Conservation (phyloP, 768 basidiomycete genomes). For the Mycena galericulata region DNA sequence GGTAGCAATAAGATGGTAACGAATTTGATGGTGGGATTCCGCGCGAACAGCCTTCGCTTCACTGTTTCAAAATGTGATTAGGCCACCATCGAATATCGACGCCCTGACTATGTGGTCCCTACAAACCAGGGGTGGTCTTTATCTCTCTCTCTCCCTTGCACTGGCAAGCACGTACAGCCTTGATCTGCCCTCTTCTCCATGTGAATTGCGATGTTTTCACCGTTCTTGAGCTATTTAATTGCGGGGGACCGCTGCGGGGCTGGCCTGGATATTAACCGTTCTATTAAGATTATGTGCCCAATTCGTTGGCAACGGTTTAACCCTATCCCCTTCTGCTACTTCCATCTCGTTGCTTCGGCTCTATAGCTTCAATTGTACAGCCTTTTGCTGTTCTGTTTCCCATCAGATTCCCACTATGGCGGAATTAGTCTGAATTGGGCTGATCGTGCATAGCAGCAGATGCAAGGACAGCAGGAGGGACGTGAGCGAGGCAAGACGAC, state of each 20-base stretch:
- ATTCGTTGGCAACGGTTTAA: conserved; percentile 4
- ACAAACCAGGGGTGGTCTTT: conserved; percentile 10
- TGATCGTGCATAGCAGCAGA: conserved; percentile 6
- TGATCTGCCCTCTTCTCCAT: too few relatives aligned
- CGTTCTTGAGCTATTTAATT: conserved; percentile 8
- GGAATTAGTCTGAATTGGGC: conserved; percentile 4
- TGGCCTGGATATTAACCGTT: conserved; percentile 11
- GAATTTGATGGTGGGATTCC: conserved; percentile 10
- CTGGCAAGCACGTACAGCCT: too few relatives aligned
- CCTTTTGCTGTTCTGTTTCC: not conserved
- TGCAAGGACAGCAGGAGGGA: too few relatives aligned
- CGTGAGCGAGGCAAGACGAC: too few relatives aligned
- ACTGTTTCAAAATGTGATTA: conserved; percentile 5
- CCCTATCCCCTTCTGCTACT: conserved; percentile 14
- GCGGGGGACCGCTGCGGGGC: not conserved
- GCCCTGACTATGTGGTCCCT: conserved; percentile 1
- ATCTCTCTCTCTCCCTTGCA: too few relatives aligned
- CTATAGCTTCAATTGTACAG: not conserved
- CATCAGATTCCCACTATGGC: conserved; percentile 1
- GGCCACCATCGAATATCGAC: conserved; percentile 3
- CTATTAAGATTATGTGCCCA: conserved; percentile 16
- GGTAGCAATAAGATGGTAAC: not conserved
- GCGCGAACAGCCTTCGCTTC: conserved; percentile 7
- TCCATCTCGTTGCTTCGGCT: conserved; percentile 2
- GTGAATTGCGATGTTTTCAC: too few relatives aligned